Conservation (phyloP, 805 yeast species). For the Saccharomycopsis amapae region DNA sequence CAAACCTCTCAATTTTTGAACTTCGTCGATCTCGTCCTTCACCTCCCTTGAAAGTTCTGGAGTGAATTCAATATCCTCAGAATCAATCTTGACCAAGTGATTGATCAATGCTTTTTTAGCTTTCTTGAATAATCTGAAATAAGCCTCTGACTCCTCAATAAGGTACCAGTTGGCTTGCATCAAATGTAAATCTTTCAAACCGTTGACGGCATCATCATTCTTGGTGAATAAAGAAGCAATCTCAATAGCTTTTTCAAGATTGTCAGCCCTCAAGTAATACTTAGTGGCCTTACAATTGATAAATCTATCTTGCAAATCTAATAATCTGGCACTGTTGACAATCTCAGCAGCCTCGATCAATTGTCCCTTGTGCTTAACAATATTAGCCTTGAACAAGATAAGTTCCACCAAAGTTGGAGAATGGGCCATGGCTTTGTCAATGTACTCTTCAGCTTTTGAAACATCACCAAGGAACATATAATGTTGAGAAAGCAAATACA, state of each 20-base stretch:
- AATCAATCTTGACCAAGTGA: neutral
- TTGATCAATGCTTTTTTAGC: conserved; percentile 23
- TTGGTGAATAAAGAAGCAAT: conserved; percentile 76
- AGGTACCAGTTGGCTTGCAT: conserved; percentile 94
- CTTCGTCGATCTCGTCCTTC: conserved; percentile 37
- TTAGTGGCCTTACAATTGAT: conserved; percentile 84
- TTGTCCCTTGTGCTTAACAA: conserved; percentile 66
- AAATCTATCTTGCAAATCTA: conserved; percentile 87
- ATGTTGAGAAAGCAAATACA: conserved; percentile 75
- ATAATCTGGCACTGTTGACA: conserved; percentile 62
- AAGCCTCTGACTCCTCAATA: conserved; percentile 78
- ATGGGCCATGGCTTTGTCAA: conserved; percentile 58
- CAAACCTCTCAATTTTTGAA: conserved; percentile 51
- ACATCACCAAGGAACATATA: conserved; percentile 50
- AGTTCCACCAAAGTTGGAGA: conserved; percentile 84
- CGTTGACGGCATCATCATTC: conserved; percentile 74
- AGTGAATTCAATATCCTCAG: conserved; percentile 22
- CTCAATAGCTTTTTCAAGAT: conserved; percentile 66
- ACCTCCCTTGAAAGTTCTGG: conserved; percentile 29
- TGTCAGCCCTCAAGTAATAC: conserved; percentile 70
- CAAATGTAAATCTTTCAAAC: conserved; percentile 75
- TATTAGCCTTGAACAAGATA: conserved; percentile 71
- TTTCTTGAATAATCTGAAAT: conserved; percentile 48
- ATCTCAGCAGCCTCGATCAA: conserved; percentile 52
- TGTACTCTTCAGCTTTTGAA: conserved; percentile 44